A percentile compares a stretch with the other conserved stretches of the same genome.
phyloP scores from a whole-genome alignment of 768 basidiomycete species.

The Termitomyces sp. region DNA sequence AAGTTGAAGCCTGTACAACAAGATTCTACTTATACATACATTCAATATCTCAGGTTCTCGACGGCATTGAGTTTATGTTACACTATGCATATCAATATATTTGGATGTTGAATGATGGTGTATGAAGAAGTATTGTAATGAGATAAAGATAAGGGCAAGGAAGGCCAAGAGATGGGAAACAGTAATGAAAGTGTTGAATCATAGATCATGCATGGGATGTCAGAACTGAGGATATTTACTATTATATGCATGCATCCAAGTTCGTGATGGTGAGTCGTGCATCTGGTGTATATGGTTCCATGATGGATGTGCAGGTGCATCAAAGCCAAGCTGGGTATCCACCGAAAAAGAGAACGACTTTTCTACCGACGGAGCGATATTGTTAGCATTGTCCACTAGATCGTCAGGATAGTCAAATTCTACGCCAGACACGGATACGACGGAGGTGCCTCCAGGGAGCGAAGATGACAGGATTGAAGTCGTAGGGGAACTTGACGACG shows the following conservation, averaged over 20 bases:
- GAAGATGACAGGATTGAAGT: no score
- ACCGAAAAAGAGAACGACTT: background rate
- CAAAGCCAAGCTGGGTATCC: background rate
- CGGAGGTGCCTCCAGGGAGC: no score
- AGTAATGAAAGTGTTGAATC: background rate
- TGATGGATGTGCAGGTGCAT: background rate
- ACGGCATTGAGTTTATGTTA: no score
- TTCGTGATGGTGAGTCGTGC: background rate
- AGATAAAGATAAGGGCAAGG: background rate
- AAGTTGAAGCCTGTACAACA: background rate
- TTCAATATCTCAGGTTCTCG: no score
- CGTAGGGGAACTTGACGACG: no score
- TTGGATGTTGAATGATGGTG: background rate
- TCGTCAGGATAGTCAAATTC: constrained; percentile 1
- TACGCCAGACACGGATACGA: no score
- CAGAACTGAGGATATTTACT: no score
- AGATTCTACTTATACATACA: background rate
- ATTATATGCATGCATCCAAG: no score
- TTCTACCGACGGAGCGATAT: background rate
- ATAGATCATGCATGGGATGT: background rate
- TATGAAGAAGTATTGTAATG: background rate
- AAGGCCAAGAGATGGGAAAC: background rate
- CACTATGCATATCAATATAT: constrained; percentile 6
- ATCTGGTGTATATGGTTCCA: background rate
- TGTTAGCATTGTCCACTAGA: background rate